Conservation (phyloP, 305 asterid species). For the Andrographis paniculata region DNA sequence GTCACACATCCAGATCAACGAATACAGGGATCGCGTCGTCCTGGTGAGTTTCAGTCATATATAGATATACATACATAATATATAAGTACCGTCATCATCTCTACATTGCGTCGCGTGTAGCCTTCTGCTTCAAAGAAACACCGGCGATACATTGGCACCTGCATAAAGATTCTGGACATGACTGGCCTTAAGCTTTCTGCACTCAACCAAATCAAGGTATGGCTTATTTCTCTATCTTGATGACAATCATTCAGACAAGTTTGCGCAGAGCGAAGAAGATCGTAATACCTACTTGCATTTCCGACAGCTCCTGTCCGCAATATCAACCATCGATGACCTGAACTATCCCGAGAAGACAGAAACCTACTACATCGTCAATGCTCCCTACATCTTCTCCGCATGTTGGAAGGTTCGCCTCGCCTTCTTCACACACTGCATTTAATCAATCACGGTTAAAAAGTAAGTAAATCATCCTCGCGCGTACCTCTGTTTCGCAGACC, state of each 20-base stretch:
- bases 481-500: slow-evolving; percentile 34
- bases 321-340: slow-evolving; percentile 86
- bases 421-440: neutral
- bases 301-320: slow-evolving; percentile 68
- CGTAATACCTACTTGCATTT: neutral
- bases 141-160: slow-evolving; percentile 67
- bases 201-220: slow-evolving; percentile 85
- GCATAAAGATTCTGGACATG: slow-evolving; percentile 95
- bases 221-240: too few relatives aligned
- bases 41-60: slow-evolving; percentile 41
- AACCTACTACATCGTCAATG: slow-evolving; percentile 82
- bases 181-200: slow-evolving; percentile 91
- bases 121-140: slow-evolving; percentile 63
- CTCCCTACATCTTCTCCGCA: slow-evolving; percentile 90
- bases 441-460: neutral
- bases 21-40: slow-evolving; percentile 83
- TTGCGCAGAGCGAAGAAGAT: neutral
- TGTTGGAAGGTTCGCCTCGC: slow-evolving; percentile 79
- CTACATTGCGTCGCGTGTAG: slow-evolving; percentile 21
- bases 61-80: neutral
- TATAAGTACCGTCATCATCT: too few relatives aligned
- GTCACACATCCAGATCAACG: slow-evolving; percentile 93
- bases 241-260: neutral
- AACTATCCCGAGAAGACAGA: slow-evolving; percentile 97
- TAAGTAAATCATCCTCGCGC: too few relatives aligned